phyloP scores from a whole-genome alignment of 768 basidiomycete genomes.

The Leccinum aurantiacum region DNA sequence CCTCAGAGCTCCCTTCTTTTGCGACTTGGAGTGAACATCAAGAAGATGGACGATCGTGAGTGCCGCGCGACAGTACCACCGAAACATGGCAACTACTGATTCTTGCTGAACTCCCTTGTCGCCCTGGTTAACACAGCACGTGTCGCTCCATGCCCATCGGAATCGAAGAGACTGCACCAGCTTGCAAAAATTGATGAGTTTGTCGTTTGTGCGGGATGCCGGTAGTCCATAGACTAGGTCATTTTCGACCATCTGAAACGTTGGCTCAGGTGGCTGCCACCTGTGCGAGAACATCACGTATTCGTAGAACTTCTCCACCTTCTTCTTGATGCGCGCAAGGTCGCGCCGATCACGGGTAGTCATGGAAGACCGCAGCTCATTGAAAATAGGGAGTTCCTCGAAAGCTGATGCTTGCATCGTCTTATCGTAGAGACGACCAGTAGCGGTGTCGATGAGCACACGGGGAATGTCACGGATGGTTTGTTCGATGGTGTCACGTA shows the following conservation, averaged over 20 bases:
- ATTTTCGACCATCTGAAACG: neutral
- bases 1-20: neutral
- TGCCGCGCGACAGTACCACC: neutral
- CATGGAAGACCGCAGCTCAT: neutral
- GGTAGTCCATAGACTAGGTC: neutral
- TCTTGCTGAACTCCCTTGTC: neutral
- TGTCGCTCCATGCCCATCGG: neutral
- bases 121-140: neutral
- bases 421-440: neutral
- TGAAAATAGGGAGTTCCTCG: neutral
- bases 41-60: neutral
- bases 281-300: neutral
- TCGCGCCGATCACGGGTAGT: neutral
- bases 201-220: neutral
- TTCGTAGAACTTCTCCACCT: neutral
- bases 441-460: neutral
- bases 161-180: neutral
- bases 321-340: neutral
- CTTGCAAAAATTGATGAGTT: neutral
- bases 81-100: neutral
- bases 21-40: neutral
- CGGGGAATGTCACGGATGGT: neutral
- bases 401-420: neutral
- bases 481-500: neutral
- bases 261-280: neutral